Conservation (phyloP, 2,329 filamentous ascomycete genomes). For the Zymoseptoria crescenta region DNA sequence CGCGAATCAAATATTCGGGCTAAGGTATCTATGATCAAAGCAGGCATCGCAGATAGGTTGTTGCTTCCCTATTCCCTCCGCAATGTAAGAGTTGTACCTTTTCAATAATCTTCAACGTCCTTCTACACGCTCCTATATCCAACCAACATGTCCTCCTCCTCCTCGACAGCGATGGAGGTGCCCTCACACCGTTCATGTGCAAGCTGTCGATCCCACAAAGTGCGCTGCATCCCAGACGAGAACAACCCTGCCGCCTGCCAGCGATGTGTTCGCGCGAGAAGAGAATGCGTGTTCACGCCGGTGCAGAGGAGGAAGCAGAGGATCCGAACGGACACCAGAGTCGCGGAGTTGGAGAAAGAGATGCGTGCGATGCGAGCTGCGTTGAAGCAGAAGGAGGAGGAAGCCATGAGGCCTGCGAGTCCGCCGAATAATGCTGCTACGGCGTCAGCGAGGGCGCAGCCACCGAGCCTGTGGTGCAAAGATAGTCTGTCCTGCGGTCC, state of each 20-base stretch:
- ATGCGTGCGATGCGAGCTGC: constrained; percentile 35
- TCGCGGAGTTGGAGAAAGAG: constrained; percentile 39
- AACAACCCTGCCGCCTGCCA: constrained; percentile 29
- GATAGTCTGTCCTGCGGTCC: constrained; percentile 2
- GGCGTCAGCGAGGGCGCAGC: neutral
- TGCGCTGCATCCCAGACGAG: constrained; percentile 34
- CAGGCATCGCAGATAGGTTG: neutral
- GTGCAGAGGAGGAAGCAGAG: constrained; percentile 37
- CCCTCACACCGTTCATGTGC: constrained; percentile 35
- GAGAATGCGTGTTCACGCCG: constrained; percentile 34
- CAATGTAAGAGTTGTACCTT: neutral
- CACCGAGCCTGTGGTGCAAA: constrained; percentile 8
- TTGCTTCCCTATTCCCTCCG: neutral
- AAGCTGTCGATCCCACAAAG: constrained; percentile 37
- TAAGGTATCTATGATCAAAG: neutral
- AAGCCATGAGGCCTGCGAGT: neutral
- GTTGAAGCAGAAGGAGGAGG: constrained; percentile 26
- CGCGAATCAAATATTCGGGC: neutral
- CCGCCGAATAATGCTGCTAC: neutral
- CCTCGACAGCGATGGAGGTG: constrained; percentile 8
- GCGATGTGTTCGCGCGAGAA: constrained; percentile 34
- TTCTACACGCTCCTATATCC: neutral
- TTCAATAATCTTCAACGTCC: neutral
- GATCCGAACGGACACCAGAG: constrained; percentile 39
- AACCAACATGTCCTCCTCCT: constrained; percentile 1